A percentile compares a stretch with the other conserved stretches of the same genome.
These are phyloP conservation scores for Alternaria viburni DNA, from an alignment of 2,329 filamentous ascomycete genomes.

Conservation along the genomic window DNA sequence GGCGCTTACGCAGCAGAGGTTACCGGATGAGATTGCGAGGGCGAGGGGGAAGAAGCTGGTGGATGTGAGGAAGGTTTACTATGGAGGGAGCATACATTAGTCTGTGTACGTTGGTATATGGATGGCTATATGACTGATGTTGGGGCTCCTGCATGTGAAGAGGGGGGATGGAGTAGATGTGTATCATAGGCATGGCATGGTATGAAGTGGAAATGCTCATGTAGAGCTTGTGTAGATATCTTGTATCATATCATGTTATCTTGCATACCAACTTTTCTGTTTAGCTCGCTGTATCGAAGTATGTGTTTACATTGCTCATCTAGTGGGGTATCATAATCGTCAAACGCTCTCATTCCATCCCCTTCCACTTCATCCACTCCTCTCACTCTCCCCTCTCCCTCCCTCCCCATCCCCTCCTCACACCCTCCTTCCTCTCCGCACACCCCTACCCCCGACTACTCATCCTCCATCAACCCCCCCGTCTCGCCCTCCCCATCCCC, in stretches of 20 bases:
- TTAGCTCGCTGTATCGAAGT: neutral
- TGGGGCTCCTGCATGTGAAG: neutral
- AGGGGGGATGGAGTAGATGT: neutral
- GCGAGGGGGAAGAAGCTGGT: constrained; percentile 94
- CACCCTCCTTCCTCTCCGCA: neutral
- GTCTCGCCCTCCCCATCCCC: neutral
- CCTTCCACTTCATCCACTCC: neutral
- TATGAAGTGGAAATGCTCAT: neutral
- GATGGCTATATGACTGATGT: too few species aligned
- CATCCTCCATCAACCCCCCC: neutral
- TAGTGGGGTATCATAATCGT: constrained; percentile 6
- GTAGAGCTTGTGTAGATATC: constrained; percentile 1
- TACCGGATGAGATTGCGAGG: constrained; percentile 88
- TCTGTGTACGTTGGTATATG: too few species aligned
- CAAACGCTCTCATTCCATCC: neutral
- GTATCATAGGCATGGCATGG: constrained; percentile 19
- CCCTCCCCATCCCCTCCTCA: neutral
- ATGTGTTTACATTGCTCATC: neutral
- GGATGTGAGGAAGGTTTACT: constrained; percentile 96
- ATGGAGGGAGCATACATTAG: constrained; percentile 67
- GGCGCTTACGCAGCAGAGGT: constrained; percentile 80
- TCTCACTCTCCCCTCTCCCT: neutral
- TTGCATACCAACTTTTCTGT: neutral
- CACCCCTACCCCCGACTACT: neutral
- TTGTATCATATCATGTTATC: constrained; percentile 2